Evolutionary conservation across 257 asterid genomes (phyloP), one percentile per base, ranked within the genome.

Genomic region (Scutellaria galericulata): DNA sequence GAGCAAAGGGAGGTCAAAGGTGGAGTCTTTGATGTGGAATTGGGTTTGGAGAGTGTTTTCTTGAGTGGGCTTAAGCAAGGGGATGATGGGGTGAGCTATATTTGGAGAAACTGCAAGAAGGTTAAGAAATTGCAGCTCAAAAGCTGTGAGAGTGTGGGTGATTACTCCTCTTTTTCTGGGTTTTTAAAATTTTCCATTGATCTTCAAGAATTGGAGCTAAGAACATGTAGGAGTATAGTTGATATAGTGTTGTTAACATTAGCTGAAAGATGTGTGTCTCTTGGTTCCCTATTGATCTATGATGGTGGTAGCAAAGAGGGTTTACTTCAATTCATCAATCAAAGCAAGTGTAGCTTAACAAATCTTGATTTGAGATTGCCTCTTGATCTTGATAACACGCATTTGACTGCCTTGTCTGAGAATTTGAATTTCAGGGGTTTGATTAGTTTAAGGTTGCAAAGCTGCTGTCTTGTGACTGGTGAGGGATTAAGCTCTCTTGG

Each of bases 261-360:
- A 31, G 77, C 86, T 7, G 89, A 85, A 14, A 62, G 48, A 53
- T 85, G 70, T 42, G 72, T 60, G 70, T 79, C 89, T 71, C 73
- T 93, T 18, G 78, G 71, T 24, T 86, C 93, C 20, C 45, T 93
- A 15, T 41, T 83, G 77, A 58, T 93, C 22, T 82, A 93, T 68
- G 97, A 93, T 73, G 97, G 98, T 20, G 93, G 93, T 3, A 82
- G 87, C 59, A 85, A 77, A 53, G 88, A 86, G 50, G 84, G 92
- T 2, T 71, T 93, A 81, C 88, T 86, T 64, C 91, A 81, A 22
- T 93, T 93, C 83, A 61, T 90, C 3, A 77, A 50, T 73, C 83
- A 74, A 18, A 81, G 87, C 75, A 81, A 63, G 27, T 82, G 83
- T 47, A 55, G 71, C 9, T 51, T 93, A 9, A 79, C 42, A 65